Percentiles rank a stretch among this genome's conserved stretches.
These are phyloP conservation scores for Argentina anserina DNA, from an alignment of 306 rosid genomes.

Conservation along the genomic window DNA sequence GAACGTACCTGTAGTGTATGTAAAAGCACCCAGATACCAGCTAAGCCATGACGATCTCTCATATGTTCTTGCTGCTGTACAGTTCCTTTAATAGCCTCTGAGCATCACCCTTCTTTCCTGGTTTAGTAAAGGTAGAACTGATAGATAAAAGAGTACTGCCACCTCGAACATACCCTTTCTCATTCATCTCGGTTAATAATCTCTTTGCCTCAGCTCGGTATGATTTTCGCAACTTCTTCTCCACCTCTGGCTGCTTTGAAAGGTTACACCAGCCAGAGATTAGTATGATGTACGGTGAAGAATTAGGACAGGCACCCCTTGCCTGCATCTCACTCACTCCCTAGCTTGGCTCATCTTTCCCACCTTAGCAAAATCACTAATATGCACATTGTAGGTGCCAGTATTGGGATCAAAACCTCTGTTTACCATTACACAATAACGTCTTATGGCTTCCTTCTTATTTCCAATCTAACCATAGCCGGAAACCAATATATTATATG, in stretches of 20 bases:
- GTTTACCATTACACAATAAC: constrained; percentile 81
- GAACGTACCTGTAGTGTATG: constrained; percentile 56
- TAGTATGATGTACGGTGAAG: constrained; percentile 80
- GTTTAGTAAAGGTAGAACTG: constrained; percentile 60
- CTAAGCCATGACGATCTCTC: constrained; percentile 26
- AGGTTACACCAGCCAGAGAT: constrained; percentile 80
- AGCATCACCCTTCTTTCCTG: constrained; percentile 68
- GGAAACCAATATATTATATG: constrained; percentile 66
- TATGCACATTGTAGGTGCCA: constrained; percentile 76
- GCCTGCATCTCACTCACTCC: constrained; percentile 82
- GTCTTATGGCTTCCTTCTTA: constrained; percentile 53
- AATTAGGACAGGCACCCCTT: constrained; percentile 64
- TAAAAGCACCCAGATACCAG: constrained; percentile 82
- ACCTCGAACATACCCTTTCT: constrained; percentile 65
- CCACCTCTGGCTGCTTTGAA: constrained; percentile 58
- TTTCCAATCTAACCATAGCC: constrained; percentile 77
- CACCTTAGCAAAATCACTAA: constrained; percentile 64
- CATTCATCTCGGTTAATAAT: constrained; percentile 62
- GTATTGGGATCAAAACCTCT: constrained; percentile 71
- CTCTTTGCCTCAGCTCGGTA: constrained; percentile 70
- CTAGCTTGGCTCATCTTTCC: constrained; percentile 89
- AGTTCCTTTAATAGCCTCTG: constrained; percentile 54
- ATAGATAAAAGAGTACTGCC: constrained; percentile 50
- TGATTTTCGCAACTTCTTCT: constrained; percentile 41
- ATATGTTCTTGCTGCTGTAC: constrained; percentile 38